Base-by-base conservation (phyloP, 257 asterid species). In the Agastache rugosa region DNA sequence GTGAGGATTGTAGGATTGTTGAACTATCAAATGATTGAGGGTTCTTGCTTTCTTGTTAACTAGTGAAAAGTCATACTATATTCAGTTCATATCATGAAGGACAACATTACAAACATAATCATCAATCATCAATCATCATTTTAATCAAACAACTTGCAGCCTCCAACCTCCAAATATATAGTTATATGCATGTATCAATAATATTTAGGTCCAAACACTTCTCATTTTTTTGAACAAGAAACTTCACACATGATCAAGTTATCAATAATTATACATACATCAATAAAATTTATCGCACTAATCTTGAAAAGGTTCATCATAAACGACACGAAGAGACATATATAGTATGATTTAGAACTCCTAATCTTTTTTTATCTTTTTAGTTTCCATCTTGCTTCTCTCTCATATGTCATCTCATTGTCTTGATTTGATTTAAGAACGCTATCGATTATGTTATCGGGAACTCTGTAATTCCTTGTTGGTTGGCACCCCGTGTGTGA, bases 1-100 rank as follows among this genome's bases (percentile, higher is more conserved):
- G 92, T 85, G 90, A 81, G 66, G 53, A 66, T 63, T 83, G 88
- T 87, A 84, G 87, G 84, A 87, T 87, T 44, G 91, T 80, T 89
- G 89, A 87, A 79, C 86, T 81, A 85, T 6, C 20, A 72, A 82
- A 78, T 79, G 84, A 87, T 84, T 86, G 75, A 79, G 63, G 69
- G 51, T 72, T 63, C 53, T 71, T 35, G 63, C 77, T 61, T 59
- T 81, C 70, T 70, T 78, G 63, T 69, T 67, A 67, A 60, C 62
- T 62, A 70, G 58, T 54, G 68, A 54, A 37, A 60, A 44, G 12
- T 20, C 20, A 23, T 39, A n/a, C n/a, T n/a, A 63, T 22, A 47
- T 51, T 37, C 25, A 70, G 20, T 14, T 25, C 56, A 70, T 58
- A 34, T 16, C 29, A 27, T 11, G 25, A n/a, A 22, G 47, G 55